Conservation (phyloP, 192 early-diverging fungal species). For the Linderina pennispora region DNA sequence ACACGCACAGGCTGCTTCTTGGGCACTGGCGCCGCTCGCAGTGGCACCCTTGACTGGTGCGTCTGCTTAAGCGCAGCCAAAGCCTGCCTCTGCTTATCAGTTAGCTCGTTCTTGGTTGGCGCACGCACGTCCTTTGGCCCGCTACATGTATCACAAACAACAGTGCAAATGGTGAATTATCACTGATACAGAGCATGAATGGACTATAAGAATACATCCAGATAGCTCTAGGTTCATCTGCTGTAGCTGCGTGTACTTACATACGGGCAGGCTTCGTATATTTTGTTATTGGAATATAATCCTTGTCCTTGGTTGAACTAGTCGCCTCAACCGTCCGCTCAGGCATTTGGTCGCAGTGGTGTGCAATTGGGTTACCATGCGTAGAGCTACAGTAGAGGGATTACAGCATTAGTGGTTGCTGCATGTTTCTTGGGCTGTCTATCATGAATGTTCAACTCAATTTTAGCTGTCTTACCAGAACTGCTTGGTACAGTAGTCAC, state of each 20-base stretch:
- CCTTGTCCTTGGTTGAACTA: neutral
- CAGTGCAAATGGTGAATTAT: no score
- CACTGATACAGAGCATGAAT: no score
- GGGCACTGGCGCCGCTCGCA: neutral
- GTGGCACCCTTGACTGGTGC: neutral
- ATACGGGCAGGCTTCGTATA: constrained; percentile 20
- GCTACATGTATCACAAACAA: neutral
- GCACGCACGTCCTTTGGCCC: constrained; percentile 10
- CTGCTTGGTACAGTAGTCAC: constrained; percentile 11
- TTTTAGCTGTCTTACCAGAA: constrained; percentile 33
- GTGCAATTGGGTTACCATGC: constrained; percentile 12
- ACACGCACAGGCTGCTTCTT: constrained; percentile 4
- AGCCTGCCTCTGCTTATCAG: constrained; percentile 18
- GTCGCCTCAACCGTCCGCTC: neutral
- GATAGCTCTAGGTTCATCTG: no score
- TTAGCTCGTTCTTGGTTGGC: constrained; percentile 14
- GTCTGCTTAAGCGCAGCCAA: constrained; percentile 7
- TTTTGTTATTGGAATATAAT: constrained; percentile 12
- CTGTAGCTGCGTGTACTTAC: no score
- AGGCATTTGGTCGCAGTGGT: constrained; percentile 11
- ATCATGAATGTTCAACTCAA: no score
- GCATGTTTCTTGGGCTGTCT: no score
- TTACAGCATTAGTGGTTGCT: no score
- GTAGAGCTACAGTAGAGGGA: no score
- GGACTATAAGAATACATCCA: no score